phyloP scores from a whole-genome alignment of 2,329 filamentous ascomycete species.

The Talaromyces sp. region DNA sequence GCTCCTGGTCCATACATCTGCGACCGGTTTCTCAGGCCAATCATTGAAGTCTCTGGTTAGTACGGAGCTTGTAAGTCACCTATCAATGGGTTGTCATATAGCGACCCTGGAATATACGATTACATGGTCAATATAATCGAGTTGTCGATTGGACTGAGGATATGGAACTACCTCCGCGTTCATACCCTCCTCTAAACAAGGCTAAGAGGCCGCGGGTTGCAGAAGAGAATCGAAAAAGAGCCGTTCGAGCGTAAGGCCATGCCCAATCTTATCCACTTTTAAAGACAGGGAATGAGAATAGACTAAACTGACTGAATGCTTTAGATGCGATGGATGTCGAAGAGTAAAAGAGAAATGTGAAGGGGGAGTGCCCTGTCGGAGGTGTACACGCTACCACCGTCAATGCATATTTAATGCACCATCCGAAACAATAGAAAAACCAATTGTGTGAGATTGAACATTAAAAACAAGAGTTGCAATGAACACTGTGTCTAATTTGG shows the following conservation, averaged over 20 bases:
- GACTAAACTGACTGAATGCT: neutral
- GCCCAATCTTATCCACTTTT: neutral
- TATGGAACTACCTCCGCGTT: slow-evolving; percentile 11
- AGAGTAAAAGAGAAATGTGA: slow-evolving; percentile 57
- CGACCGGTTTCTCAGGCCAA: neutral
- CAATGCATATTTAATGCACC: slow-evolving; percentile 49
- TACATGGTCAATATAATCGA: neutral
- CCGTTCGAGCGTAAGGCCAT: slow-evolving; percentile 36
- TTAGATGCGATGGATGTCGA: slow-evolving; percentile 54
- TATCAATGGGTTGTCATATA: neutral
- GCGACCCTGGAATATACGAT: neutral
- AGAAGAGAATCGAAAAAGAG: slow-evolving; percentile 41
- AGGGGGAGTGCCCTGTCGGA: slow-evolving; percentile 53
- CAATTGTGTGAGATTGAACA: slow-evolving; percentile 23
- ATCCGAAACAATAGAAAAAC: slow-evolving; percentile 33
- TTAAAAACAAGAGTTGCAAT: neutral
- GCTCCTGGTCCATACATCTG: neutral
- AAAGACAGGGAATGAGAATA: neutral
- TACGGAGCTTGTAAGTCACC: neutral
- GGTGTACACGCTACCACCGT: slow-evolving; percentile 51
- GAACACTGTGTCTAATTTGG: neutral
- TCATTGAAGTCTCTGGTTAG: neutral
- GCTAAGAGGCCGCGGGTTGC: slow-evolving; percentile 39
- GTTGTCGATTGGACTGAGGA: neutral
- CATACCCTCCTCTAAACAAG: slow-evolving; percentile 8